Percentiles rank a stretch among this genome's conserved stretches.
These are phyloP conservation scores for Radiomyces spectabilis DNA, from an alignment of 192 early-diverging fungal genomes.

Conservation along the genomic window DNA sequence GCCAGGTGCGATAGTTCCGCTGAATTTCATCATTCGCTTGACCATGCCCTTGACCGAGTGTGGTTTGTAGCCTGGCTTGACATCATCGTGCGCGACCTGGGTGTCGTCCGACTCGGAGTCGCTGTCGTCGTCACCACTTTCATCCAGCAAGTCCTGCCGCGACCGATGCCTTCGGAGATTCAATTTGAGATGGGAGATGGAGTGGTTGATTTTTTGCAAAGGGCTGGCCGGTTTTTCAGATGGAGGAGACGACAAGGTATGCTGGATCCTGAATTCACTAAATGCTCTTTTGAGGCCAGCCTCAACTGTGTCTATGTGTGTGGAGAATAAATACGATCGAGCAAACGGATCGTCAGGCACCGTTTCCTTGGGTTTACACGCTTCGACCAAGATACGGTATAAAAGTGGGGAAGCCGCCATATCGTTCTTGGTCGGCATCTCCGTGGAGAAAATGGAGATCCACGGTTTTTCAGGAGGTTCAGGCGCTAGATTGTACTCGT, in stretches of 20 bases:
- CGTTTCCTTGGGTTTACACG: neutral
- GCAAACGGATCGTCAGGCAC: neutral
- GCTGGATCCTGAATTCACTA: too few species aligned
- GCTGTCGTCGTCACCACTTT: too few species aligned
- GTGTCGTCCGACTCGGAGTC: too few species aligned
- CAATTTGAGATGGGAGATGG: neutral
- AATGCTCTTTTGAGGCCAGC: too few species aligned
- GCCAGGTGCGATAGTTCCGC: too few species aligned
- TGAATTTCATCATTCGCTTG: too few species aligned
- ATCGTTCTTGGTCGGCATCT: neutral
- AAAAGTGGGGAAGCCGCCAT: neutral
- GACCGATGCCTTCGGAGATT: neutral
- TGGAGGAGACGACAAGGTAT: too few species aligned
- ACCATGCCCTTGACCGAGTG: too few species aligned
- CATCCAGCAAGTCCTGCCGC: neutral
- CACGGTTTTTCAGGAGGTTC: constrained; percentile 6
- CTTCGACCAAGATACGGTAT: constrained; percentile 8
- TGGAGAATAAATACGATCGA: neutral
- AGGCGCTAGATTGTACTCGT: constrained; percentile 1
- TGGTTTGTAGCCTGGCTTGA: too few species aligned
- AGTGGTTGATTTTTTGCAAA: neutral
- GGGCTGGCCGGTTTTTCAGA: too few species aligned
- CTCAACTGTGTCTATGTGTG: too few species aligned
- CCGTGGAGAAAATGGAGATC: constrained; percentile 2
- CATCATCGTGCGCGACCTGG: too few species aligned